Base-by-base conservation (phyloP, 2,329 filamentous ascomycete species). In the Rhytidhysteron rufulum region DNA sequence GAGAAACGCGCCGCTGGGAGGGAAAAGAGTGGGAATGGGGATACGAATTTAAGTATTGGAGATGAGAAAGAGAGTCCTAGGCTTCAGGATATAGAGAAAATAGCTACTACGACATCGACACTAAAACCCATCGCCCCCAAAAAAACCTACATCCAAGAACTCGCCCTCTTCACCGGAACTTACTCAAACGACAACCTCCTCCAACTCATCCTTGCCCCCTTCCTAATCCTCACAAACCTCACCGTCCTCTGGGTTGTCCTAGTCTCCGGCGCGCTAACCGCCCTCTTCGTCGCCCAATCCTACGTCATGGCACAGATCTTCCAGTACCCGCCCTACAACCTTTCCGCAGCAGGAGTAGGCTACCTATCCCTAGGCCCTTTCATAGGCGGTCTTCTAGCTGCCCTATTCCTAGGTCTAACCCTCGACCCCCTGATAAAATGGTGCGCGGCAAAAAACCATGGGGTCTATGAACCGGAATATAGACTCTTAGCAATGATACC, bases 381-480 rank as follows among this genome's bases (percentile, higher is more conserved):
- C 27, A 53, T 68, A 5, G 70, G 69, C 10, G 65, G 64, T 17
- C 46, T 64, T 2, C 25, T 69, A 5, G 65, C 58, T 16, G 52
- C 55, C n/a, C 34, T 66, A 5, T 42, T 67, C 29, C 52, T 66
- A 1, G 60, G 61, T 2, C 48, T 50, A 1, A 50, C 60, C 8
- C 54, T 62, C 7, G 68, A 71, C 41, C 63, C 62, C 4, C 37
- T 68, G 3, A 65, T 65, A 39, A 60, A 55, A 30, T 71, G 62
- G 55, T 65, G 74, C 40, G 69, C 73, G 4, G 70, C 67, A 51
- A 68, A 63, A 44, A 78, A 77, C 51, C 60, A 58, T 16, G 74
- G 74, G n/a, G 60, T 75, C 34, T 78, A 77, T 54, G 74, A 78
- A 50, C 75, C 74, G 4, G 74, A 78, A 49, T 77, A 76, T 48